Evolutionary conservation across 2,329 filamentous ascomycete genomes (phyloP), one percentile per base, ranked within the genome.

Genomic region (Exophiala spinifera): DNA sequence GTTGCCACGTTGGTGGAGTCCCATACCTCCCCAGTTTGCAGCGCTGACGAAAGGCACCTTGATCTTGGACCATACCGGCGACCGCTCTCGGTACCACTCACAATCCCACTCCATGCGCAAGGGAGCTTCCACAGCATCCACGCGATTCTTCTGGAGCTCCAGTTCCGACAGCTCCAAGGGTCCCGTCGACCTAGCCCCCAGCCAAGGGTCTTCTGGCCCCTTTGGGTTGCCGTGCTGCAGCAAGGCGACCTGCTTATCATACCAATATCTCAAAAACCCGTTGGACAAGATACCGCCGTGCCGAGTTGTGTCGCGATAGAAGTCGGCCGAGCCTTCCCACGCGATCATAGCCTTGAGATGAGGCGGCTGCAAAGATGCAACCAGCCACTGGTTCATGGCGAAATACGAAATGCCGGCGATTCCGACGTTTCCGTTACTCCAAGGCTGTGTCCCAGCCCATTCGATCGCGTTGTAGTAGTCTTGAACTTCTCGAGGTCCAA

Each of bases 1-100:
- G 59, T 89, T 89, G 2, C 86, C 86, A 4, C 86, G 76, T 6
- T 88, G 74, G 61, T 89, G 86, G 1, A 89, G 75, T 3, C 84
- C 68, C 45, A 88, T 88, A 1, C 85, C 85, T 10, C 85, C 85
- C 85, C 84, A 88, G 66, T 88, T 88, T 0, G 79, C 86, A 0
- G 88, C 85, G 0, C 77, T 82, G 0, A 88, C 75, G 0, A 88
- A 64, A 0, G 86, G 85, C 0, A 88, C 84, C 53, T 85, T 74
- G 37, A 89, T 86, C 56, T 88, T 83, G 17, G 72, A 77, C 66
- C 86, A 74, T 44, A 80, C 72, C 46, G 87, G 83, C 61, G 83
- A 85, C 40, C 77, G 81, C 0, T 81, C 77, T 55, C 86, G 86
- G 68, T 87, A 87, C 1, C 72, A 66, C 0, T 87, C 76, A 54